These are phyloP conservation scores for Flaveria sonorensis DNA, from an alignment of 129 eudicot genomes.

Conservation along the genomic window DNA sequence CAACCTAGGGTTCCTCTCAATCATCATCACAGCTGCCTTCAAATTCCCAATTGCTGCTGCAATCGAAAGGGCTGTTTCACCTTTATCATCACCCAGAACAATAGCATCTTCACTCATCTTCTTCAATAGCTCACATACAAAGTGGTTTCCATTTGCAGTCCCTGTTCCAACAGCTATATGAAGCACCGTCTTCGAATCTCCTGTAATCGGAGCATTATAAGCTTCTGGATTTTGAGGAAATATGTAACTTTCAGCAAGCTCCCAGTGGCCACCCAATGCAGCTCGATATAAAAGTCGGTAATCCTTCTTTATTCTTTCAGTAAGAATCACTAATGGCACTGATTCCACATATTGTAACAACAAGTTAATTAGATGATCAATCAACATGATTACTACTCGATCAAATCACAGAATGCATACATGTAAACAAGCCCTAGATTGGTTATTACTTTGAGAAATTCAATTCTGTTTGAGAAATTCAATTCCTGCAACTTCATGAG, in stretches of 20 bases:
- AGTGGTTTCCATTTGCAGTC: constrained; percentile 8
- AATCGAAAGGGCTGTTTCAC: constrained; percentile 10
- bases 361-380: background rate
- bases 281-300: constrained; percentile 13
- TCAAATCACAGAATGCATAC: background rate
- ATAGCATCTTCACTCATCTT: constrained; percentile 4
- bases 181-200: constrained; percentile 15
- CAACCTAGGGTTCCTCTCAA: background rate
- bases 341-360: background rate
- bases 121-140: background rate
- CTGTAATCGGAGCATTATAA: constrained; percentile 6
- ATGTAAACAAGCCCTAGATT: background rate
- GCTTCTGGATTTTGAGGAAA: constrained; percentile 14
- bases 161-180: constrained; percentile 19
- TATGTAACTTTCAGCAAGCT: constrained; percentile 14
- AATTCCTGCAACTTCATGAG: background rate
- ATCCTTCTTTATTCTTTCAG: background rate
- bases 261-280: constrained; percentile 22
- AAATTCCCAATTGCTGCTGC: constrained; percentile 14
- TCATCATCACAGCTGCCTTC: background rate
- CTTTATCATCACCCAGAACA: constrained; percentile 4
- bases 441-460: background rate
- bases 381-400: background rate
- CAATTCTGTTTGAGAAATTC: background rate
- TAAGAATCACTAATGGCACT: constrained; percentile 9